Evolutionary conservation across 352 stramenopile genomes (phyloP).

Genomic region (Thalassiosira livingstoniorum): DNA sequence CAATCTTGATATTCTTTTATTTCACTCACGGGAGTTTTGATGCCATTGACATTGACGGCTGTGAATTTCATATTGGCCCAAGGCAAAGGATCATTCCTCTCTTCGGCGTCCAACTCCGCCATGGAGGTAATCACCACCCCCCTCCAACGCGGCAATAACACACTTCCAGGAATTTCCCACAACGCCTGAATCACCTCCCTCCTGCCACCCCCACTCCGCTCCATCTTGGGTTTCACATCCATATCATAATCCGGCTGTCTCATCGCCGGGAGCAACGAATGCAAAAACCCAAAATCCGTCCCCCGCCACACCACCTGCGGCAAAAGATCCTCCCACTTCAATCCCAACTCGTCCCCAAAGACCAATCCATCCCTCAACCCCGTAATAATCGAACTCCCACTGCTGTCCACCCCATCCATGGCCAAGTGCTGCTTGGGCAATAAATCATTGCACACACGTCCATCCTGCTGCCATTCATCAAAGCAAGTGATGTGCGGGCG

Average conservation of each 20-base stretch:
- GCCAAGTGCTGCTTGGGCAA: neutral
- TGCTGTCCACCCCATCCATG: neutral
- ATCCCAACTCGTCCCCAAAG: neutral
- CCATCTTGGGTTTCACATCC: conserved; percentile 23
- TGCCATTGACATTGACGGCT: neutral
- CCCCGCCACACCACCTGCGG: conserved; percentile 54
- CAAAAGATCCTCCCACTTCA: conserved; percentile 29
- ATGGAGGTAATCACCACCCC: conserved; percentile 28
- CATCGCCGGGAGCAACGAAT: conserved; percentile 18
- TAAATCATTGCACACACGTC: conserved; percentile 13
- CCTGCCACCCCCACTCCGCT: neutral
- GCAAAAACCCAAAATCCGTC: conserved; percentile 44
- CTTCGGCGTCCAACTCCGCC: conserved; percentile 23
- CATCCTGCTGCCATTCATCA: conserved; percentile 21
- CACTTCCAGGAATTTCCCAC: conserved; percentile 1
- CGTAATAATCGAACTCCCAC: neutral
- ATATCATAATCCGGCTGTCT: conserved; percentile 5
- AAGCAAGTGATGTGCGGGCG: conserved; percentile 28
- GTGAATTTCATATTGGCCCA: conserved; percentile 56
- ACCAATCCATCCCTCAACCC: conserved; percentile 8
- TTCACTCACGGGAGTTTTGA: conserved; percentile 8
- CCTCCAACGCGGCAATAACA: conserved; percentile 44
- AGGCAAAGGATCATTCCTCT: conserved; percentile 12
- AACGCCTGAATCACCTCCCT: neutral
- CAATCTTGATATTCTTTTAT: neutral